phyloP scores from a whole-genome alignment of 2,329 filamentous ascomycete species.

The Trichoderma aggressivum region DNA sequence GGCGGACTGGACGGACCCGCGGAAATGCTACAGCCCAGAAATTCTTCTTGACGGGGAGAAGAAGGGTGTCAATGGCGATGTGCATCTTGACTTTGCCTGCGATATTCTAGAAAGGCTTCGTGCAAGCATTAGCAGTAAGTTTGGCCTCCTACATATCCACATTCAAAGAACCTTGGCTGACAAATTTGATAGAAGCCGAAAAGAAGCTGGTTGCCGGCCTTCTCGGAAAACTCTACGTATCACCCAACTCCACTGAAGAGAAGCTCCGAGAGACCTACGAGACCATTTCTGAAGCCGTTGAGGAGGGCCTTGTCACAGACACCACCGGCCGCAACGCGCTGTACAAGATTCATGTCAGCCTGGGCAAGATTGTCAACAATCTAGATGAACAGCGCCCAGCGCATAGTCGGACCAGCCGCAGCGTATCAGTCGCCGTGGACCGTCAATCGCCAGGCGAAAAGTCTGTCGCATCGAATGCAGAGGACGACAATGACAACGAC shows the following conservation, averaged over 20 bases:
- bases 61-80: conserved; percentile 67
- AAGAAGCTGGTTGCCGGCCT: conserved; percentile 76
- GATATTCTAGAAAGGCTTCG: conserved; percentile 74
- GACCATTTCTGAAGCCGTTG: conserved; percentile 59
- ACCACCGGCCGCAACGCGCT: conserved; percentile 61
- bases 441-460: conserved; percentile 35
- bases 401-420: conserved; percentile 43
- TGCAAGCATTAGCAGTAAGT: conserved; percentile 64
- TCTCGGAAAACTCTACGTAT: conserved; percentile 78
- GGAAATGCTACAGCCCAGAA: conserved; percentile 64
- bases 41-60: conserved; percentile 54
- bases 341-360: conserved; percentile 64
- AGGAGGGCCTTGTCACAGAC: conserved; percentile 58
- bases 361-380: conserved; percentile 65
- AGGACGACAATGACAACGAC: conserved; percentile 34
- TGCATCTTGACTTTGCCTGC: conserved; percentile 74
- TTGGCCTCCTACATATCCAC: neutral
- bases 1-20: conserved; percentile 91
- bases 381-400: conserved; percentile 46
- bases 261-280: conserved; percentile 57
- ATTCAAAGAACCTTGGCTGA: conserved; percentile 26
- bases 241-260: conserved; percentile 59
- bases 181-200: conserved; percentile 64
- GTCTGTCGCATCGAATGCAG: conserved; percentile 37
- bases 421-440: conserved; percentile 39